Evolutionary conservation across 2,329 filamentous ascomycete genomes (phyloP).

Genomic region (Pseudogymnoascus sp.): DNA sequence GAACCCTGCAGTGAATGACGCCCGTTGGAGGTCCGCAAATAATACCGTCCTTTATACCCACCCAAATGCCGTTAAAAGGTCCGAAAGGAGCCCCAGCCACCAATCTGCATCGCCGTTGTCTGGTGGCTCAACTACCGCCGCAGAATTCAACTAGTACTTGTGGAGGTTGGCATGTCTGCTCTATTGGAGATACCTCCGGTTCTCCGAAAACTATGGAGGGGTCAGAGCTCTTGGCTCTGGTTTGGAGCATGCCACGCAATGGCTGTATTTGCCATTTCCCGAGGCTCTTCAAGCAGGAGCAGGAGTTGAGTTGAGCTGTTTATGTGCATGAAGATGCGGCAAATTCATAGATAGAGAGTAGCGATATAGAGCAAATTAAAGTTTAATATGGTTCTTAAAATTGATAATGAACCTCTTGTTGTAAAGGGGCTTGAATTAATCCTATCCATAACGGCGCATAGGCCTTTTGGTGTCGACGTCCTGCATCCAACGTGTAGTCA

Average conservation of each 20-base stretch:
- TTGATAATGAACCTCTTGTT: not conserved
- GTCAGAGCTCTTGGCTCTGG: not conserved
- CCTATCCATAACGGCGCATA: slow-evolving; percentile 6
- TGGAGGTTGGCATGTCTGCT: not conserved
- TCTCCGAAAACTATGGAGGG: not conserved
- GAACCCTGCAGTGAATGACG: not conserved
- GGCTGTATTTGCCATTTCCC: not conserved
- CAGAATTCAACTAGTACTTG: not conserved
- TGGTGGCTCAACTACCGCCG: not conserved
- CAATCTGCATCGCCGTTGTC: not conserved
- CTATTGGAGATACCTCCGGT: not conserved
- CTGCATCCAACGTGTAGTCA: slow-evolving; percentile 1
- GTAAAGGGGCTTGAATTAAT: not conserved
- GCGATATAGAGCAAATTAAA: not conserved
- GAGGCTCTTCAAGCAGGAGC: not conserved
- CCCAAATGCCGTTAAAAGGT: not conserved
- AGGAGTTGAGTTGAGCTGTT: not conserved
- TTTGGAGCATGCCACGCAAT: not conserved
- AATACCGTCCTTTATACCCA: not conserved
- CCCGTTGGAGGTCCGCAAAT: not conserved
- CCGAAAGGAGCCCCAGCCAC: not conserved
- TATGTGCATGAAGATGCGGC: not conserved
- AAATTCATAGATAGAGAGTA: not conserved
- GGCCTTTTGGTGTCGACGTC: slow-evolving; percentile 6
- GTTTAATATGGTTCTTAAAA: not conserved